Base-by-base conservation (phyloP, 2,329 filamentous ascomycete species). In the Microascus cirrosus region DNA sequence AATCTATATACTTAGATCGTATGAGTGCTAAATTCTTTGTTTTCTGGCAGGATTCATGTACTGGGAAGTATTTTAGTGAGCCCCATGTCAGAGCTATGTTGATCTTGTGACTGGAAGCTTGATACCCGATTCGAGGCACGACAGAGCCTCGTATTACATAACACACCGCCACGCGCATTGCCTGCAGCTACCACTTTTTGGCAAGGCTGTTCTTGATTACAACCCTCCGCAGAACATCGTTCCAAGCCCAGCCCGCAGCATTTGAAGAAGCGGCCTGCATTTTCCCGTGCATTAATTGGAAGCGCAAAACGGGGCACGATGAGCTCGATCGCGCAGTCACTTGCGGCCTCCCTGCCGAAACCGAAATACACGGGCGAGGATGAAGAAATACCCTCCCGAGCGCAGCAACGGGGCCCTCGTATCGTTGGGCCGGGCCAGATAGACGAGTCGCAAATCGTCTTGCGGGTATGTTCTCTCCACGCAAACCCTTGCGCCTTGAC, bases 321-420 rank as follows among this genome's bases (percentile, higher is more conserved):
- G 45, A 50, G 45, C 45, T 85, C 84, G 60, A 78, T 89, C 67
- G 81, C 80, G 63, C 79, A 83, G 60, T 89, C 90, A 59, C 80
- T 97, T 51, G 84, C 90, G 62, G 84, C 85, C 68, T 85, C 89
- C 59, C 79, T 97, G 51, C 93, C 93, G 3, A 92, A 92, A 70
- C 92, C 93, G 18, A 93, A 89, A 73, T 95, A 96, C 69, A 90
- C 86, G 4, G 91, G 89, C 64, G 90, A 95, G 69, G 86, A 95
- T 69, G 92, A 96, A 69, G 89, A 95, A 67, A 74, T 87, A 36
- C 86, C 86, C 25, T 73, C 78, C 34, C 83, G 87, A 68, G 79
- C 86, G 53, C 85, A 89, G 68, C 85, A 89, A 65, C 85, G 85
- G 69, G 90, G 91, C 60, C 89, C 90, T 45, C 84, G 91, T 69